Percentiles rank a stretch among this genome's conserved stretches.
Evolutionary conservation across 2,329 filamentous ascomycete species (phyloP).

Genomic region (Tolypocladium pustulatum): DNA sequence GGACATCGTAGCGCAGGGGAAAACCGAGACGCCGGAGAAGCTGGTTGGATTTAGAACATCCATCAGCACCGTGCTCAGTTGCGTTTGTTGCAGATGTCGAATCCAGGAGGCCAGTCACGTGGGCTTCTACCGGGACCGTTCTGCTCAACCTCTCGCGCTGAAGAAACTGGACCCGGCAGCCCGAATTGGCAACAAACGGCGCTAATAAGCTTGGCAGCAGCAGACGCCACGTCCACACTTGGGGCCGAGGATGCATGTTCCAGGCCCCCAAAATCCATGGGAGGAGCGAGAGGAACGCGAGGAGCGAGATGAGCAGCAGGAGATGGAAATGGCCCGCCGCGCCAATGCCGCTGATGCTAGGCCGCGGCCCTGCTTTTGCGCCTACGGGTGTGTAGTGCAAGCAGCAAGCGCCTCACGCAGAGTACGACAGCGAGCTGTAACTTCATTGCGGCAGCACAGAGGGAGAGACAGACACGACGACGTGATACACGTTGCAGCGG

Average conservation of each 20-base stretch:
- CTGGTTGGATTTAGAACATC: no score
- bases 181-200: neutral
- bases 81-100: neutral
- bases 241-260: neutral
- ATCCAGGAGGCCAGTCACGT: neutral
- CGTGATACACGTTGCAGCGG: neutral
- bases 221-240: neutral
- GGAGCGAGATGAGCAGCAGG: no score
- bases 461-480: neutral
- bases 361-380: neutral
- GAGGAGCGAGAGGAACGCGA: no score
- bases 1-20: no score
- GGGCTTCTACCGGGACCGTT: neutral
- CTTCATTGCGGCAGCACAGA: neutral
- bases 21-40: no score
- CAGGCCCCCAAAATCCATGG: neutral
- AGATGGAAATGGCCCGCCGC: no score
- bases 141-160: no score
- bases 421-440: neutral
- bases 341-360: neutral
- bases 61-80: neutral
- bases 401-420: neutral
- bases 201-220: neutral
- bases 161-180: neutral
- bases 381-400: neutral